Evolutionary conservation across 2,329 filamentous ascomycete genomes (phyloP), one percentile per base, ranked within the genome.

Genomic region (Colletotrichum sublineola): DNA sequence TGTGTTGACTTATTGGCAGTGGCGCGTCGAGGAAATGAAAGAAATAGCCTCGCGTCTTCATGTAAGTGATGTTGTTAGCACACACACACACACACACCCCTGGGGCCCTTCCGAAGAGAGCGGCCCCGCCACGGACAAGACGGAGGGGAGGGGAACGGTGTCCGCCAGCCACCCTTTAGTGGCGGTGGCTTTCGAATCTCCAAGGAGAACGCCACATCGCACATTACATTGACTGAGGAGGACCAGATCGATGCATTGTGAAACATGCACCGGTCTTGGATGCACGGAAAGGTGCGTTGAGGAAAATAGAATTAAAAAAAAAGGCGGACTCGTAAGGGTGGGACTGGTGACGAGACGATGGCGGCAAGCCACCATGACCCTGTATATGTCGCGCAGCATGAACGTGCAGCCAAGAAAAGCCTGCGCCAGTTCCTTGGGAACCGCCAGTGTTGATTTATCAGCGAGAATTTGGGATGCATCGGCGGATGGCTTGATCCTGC

Each of bases 301-400:
- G 42, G 8, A 20, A 20, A 2, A 46, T 24, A 24, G 24, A 24
- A 24, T 24, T 24, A 46, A 46, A 46, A 40, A 48, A 60, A 72
- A 50, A 31, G 60, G 53, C 40, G 46, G 38, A 5, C 15, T 12
- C 5, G 40, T 15, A 42, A 42, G 14, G 14, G 40, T 8, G 60
- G 58, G 53, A 20, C 56, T 8, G 38, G 29, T 36, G 38, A 69
- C n/a, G 56, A 65, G 60, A 55, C 55, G 48, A 53, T 38, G 65
- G 69, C 65, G 52, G 60, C 60, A 68, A 72, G 69, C 69, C 69
- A 61, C 70, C 60, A 38, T 60, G 60, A 65, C 66, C 66, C 61
- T 69, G 60, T 33, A 31, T 33, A 31, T 50, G 42, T 46, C 46
- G 70, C 18, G 66, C 55, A 62, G 70, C 60, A 62, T 61, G 53